phyloP scores from a whole-genome alignment of 176 grass and related monocot genomes.

The Dendrocalamus sinicus region DNA sequence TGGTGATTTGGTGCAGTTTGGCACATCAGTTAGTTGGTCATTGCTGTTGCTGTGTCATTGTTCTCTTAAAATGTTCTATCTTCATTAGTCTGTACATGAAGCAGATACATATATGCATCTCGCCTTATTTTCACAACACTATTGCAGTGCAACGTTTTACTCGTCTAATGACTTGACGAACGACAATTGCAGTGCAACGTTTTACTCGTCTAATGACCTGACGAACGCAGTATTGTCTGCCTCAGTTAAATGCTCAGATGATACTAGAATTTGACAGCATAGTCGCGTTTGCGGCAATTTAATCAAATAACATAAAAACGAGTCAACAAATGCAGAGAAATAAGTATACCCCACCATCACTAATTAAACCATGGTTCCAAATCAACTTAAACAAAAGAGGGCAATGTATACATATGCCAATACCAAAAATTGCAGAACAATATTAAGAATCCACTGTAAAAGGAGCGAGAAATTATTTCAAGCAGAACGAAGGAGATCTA shows the following conservation, averaged over 20 bases:
- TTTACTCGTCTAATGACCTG: neutral
- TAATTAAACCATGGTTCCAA: conserved; percentile 4
- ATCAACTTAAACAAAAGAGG: neutral
- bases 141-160: neutral
- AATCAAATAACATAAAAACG: neutral
- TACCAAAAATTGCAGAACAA: conserved; percentile 3
- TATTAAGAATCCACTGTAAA: neutral
- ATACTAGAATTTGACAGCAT: neutral
- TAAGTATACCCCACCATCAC: neutral
- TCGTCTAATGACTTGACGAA: neutral
- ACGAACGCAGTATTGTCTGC: neutral
- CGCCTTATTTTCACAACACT: neutral
- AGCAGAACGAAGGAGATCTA: conserved; percentile 1
- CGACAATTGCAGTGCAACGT: neutral
- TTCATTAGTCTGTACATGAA: neutral
- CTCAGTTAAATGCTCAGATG: neutral
- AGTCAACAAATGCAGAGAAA: neutral
- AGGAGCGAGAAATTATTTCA: conserved; percentile 28
- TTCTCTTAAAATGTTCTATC: neutral
- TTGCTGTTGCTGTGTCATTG: neutral
- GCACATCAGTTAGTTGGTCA: neutral
- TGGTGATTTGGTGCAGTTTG: neutral
- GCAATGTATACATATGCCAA: conserved; percentile 20
- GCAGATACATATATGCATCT: neutral
- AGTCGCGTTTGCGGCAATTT: neutral